Conservation (phyloP, 192 early-diverging fungal species). For the Rhizophagus prolifer region DNA sequence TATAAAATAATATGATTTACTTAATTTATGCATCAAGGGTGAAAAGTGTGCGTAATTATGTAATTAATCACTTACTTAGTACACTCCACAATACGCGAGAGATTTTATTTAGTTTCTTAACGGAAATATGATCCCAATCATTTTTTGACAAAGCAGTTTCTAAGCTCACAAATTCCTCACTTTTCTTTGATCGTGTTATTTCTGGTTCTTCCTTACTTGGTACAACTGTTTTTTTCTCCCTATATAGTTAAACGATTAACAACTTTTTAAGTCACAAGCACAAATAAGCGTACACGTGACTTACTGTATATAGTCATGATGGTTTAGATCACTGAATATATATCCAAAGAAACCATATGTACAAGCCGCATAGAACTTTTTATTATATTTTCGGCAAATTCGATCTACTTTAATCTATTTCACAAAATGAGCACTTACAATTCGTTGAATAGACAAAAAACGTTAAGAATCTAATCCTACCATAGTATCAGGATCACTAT, state of each 20-base stretch:
- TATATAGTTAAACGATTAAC: neutral
- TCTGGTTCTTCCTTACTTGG: conserved; percentile 43
- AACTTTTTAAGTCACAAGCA: neutral
- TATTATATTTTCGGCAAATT: conserved; percentile 57
- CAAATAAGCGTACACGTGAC: neutral
- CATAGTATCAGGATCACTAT: conserved; percentile 42
- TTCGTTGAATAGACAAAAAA: conserved; percentile 15
- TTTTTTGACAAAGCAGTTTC: conserved; percentile 35
- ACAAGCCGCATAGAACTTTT: conserved; percentile 66
- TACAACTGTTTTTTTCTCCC: conserved; percentile 30
- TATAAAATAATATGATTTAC: neutral
- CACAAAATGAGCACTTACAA: neutral
- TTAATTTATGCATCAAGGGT: neutral
- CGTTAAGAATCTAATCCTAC: conserved; percentile 32
- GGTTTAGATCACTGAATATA: conserved; percentile 79
- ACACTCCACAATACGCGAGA: conserved; percentile 52
- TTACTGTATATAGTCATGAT: conserved; percentile 63
- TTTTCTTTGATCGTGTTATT: conserved; percentile 32
- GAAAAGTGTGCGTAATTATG: neutral
- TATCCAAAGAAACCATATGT: conserved; percentile 77
- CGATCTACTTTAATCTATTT: conserved; percentile 54
- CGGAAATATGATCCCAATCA: conserved; percentile 41
- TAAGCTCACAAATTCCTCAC: conserved; percentile 43
- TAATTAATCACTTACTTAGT: conserved; percentile 39
- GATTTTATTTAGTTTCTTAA: conserved; percentile 45